Conservation (phyloP, 441 rosid genomes). For the Metrosideros polymorpha region DNA sequence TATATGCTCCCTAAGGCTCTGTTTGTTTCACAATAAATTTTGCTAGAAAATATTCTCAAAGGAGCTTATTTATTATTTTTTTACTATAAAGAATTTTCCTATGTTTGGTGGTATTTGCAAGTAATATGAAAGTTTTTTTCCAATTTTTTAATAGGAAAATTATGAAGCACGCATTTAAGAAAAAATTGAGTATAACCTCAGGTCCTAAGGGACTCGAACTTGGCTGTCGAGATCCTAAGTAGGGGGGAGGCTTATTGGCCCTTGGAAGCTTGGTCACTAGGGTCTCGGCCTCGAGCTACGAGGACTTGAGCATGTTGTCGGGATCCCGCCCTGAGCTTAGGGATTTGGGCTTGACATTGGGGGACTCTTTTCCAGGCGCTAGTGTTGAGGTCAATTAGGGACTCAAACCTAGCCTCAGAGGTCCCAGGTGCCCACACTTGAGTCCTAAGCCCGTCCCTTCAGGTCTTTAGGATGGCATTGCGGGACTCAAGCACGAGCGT, state of each 20-base stretch:
- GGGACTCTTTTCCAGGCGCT: too few relatives aligned
- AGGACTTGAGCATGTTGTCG: not conserved
- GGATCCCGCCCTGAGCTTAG: accelerated
- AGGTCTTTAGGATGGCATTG: not conserved
- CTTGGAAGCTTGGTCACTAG: too few relatives aligned
- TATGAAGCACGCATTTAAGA: not conserved
- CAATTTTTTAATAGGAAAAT: not conserved
- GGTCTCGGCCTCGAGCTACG: accelerated
- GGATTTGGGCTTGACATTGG: too few relatives aligned
- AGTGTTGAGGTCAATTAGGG: not conserved
- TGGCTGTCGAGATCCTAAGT: too few relatives aligned
- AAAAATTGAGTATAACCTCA: accelerated
- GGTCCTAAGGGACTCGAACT: accelerated
- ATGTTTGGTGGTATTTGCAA: not conserved
- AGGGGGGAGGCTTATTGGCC: too few relatives aligned
- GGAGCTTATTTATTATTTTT: not conserved
- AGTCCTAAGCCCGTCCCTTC: not conserved
- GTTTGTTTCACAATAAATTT: not conserved
- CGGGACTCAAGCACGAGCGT: accelerated
- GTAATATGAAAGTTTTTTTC: not conserved
- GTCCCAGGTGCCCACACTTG: accelerated
- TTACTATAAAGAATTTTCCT: not conserved
- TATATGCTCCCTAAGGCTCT: too few relatives aligned
- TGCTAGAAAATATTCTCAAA: not conserved
- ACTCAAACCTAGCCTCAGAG: not conserved